A percentile compares a stretch with the other conserved stretches of the same genome.
Evolutionary conservation across 345 rosid genomes (phyloP).

Genomic region (Eucalyptus dawsonii): DNA sequence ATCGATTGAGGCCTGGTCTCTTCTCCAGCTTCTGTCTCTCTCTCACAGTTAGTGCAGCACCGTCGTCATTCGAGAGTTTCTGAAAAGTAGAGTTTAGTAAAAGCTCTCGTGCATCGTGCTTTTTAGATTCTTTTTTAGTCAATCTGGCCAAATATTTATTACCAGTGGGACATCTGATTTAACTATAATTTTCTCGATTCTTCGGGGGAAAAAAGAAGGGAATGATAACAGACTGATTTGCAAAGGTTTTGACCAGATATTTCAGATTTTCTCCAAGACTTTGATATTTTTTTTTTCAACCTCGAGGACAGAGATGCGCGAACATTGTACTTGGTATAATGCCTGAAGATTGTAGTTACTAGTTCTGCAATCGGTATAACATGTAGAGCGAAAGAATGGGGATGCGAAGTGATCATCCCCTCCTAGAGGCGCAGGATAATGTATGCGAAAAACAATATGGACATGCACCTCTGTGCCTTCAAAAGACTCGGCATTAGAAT

Average conservation of each 20-base stretch:
- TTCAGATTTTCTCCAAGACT: background rate
- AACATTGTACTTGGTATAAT: background rate
- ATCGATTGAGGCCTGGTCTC: background rate
- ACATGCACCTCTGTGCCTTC: background rate
- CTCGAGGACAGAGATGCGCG: background rate
- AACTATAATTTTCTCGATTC: too few relatives aligned
- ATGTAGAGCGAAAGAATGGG: background rate
- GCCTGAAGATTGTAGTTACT: background rate
- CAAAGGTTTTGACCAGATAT: too few relatives aligned
- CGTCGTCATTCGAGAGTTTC: background rate
- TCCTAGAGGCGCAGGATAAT: background rate
- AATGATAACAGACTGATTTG: too few relatives aligned
- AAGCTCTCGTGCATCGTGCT: background rate
- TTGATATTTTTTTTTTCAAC: background rate
- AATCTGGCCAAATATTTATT: background rate
- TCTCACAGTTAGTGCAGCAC: background rate
- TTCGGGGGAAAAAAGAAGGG: too few relatives aligned
- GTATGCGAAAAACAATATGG: background rate
- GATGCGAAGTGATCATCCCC: background rate
- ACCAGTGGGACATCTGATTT: background rate
- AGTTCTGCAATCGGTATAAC: background rate
- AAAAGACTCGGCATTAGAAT: background rate
- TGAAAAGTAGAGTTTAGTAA: background rate
- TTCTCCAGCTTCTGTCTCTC: background rate
- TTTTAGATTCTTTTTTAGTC: background rate